A percentile compares a stretch with the other conserved stretches of the same genome.
Evolutionary conservation across 768 basidiomycete species (phyloP).

Genomic region (Ramaria rubella): DNA sequence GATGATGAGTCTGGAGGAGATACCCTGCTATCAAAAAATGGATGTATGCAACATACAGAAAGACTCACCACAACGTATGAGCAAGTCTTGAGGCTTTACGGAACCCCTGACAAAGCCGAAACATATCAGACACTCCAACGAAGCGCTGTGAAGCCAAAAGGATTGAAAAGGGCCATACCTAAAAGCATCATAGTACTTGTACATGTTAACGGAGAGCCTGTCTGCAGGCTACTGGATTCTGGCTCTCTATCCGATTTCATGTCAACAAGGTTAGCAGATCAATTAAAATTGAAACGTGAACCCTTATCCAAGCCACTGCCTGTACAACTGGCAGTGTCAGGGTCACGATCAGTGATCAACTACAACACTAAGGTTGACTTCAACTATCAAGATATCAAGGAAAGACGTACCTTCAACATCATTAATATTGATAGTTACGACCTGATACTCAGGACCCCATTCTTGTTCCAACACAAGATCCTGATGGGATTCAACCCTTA

Average conservation of each 20-base stretch:
- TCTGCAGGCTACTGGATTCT: slow-evolving; percentile 12
- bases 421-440: slow-evolving; percentile 35
- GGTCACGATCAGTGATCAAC: slow-evolving; percentile 35
- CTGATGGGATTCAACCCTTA: slow-evolving; percentile 2
- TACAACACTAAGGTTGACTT: slow-evolving; percentile 19
- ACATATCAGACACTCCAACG: no score
- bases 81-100: no score
- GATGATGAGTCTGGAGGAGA: no score
- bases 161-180: background rate
- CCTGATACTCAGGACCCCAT: slow-evolving; percentile 29
- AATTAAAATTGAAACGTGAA: slow-evolving; percentile 24
- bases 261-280: slow-evolving; percentile 14
- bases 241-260: slow-evolving; percentile 18
- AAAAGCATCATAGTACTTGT: slow-evolving; percentile 5
- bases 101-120: no score
- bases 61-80: no score
- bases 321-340: slow-evolving; percentile 36
- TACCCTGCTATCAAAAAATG: no score
- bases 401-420: slow-evolving; percentile 28
- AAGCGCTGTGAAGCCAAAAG: slow-evolving; percentile 1
- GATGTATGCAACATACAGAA: no score
- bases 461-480: slow-evolving; percentile 4
- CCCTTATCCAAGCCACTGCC: slow-evolving; percentile 27
- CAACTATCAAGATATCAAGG: slow-evolving; percentile 30
- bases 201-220: slow-evolving; percentile 9